A percentile compares a stretch with the other conserved stretches of the same genome.
These are phyloP conservation scores for Globisporangium takayamanum DNA, from an alignment of 352 stramenopile species.

Conservation along the genomic window DNA sequence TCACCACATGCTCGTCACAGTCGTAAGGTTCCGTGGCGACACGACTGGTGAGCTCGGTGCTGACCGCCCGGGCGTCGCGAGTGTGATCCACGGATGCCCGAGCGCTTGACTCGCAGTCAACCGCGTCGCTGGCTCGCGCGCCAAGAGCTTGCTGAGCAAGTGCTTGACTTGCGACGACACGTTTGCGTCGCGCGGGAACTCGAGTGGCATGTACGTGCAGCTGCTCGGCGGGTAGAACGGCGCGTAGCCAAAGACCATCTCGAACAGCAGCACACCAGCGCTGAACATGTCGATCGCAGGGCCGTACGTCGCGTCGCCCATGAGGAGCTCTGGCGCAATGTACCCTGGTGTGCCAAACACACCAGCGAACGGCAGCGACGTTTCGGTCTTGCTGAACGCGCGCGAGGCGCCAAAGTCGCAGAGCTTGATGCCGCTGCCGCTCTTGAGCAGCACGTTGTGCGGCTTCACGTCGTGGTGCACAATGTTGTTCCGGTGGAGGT, in stretches of 20 bases:
- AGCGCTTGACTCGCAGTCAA: constrained; percentile 78
- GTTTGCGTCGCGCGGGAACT: constrained; percentile 39
- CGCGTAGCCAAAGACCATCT: constrained; percentile 70
- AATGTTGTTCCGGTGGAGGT: constrained; percentile 69
- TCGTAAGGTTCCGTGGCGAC: constrained; percentile 12
- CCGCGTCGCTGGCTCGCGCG: constrained; percentile 57
- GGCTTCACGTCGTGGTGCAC: constrained; percentile 91
- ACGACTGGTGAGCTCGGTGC: constrained; percentile 29
- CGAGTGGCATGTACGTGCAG: constrained; percentile 50
- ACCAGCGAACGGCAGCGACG: constrained; percentile 46
- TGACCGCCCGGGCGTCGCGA: constrained; percentile 22
- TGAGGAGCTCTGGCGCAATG: constrained; percentile 59
- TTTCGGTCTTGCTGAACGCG: constrained; percentile 48
- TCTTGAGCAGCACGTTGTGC: constrained; percentile 64
- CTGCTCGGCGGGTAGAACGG: constrained; percentile 66
- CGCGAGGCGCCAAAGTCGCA: constrained; percentile 82
- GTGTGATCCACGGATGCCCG: constrained; percentile 77
- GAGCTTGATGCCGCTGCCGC: constrained; percentile 49
- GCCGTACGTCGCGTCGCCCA: constrained; percentile 42
- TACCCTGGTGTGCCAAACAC: constrained; percentile 72
- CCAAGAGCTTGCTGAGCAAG: constrained; percentile 62
- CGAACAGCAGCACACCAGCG: constrained; percentile 59
- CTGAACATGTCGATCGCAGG: constrained; percentile 74
- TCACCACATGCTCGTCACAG: constrained; percentile 6
- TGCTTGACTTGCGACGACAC: constrained; percentile 49